Evolutionary conservation across 106 monocot genomes (phyloP).

Genomic region (Narthecium ossifragum): DNA sequence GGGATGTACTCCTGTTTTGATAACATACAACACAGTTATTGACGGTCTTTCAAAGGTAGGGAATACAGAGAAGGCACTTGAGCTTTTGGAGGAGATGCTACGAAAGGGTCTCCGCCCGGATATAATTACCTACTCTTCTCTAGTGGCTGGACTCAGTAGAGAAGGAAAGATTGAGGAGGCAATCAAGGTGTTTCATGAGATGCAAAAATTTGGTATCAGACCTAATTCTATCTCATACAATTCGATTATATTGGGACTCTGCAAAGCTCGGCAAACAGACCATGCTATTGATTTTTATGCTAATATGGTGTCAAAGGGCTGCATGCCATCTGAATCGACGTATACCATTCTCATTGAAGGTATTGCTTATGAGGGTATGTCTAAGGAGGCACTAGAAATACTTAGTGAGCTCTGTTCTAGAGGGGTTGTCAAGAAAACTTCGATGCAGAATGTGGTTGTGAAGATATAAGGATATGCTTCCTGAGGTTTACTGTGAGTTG

Average conservation of each 20-base stretch:
- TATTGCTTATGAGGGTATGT: conserved; percentile 61
- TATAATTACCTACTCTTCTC: conserved; percentile 66
- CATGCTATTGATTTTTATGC: conserved; percentile 73
- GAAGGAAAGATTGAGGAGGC: conserved; percentile 69
- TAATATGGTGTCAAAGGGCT: conserved; percentile 59
- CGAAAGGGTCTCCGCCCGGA: conserved; percentile 61
- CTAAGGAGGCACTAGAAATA: conserved; percentile 62
- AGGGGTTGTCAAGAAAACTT: conserved; percentile 68
- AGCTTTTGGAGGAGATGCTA: conserved; percentile 67
- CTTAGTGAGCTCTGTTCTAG: conserved; percentile 57
- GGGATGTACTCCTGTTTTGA: conserved; percentile 70
- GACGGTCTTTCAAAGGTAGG: conserved; percentile 70
- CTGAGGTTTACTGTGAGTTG: too few species aligned
- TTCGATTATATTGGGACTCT: conserved; percentile 57
- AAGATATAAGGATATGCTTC: conserved; percentile 30
- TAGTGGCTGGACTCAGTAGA: conserved; percentile 71
- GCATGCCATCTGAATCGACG: conserved; percentile 78
- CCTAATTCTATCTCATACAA: conserved; percentile 61
- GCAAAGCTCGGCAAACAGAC: conserved; percentile 58
- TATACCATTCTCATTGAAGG: conserved; percentile 81
- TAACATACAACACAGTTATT: conserved; percentile 76
- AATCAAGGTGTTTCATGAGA: conserved; percentile 40
- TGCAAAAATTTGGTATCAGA: conserved; percentile 44
- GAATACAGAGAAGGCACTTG: conserved; percentile 37
- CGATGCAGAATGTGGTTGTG: conserved; percentile 40